Conservation (phyloP, 306 rosid genomes). For the Gleditsia sinensis region DNA sequence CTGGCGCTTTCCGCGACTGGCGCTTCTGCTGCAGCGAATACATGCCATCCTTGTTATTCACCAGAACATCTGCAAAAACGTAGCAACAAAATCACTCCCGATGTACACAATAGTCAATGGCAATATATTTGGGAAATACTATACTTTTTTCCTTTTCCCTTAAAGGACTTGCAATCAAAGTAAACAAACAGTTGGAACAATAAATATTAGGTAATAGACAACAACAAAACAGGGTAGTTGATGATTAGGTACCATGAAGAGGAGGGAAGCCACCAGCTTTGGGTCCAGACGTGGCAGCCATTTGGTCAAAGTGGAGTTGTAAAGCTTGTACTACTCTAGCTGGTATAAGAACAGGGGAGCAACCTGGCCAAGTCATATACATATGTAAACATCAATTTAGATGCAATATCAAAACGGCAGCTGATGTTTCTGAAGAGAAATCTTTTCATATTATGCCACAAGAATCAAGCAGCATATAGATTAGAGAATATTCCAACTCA, state of each 20-base stretch:
- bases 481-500: conserved; percentile 20
- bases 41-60: conserved; percentile 40
- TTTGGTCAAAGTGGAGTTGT: conserved; percentile 76
- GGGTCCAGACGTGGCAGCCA: conserved; percentile 52
- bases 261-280: conserved; percentile 46
- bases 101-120: not conserved
- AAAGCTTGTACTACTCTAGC: conserved; percentile 92
- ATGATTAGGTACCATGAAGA: conserved; percentile 48
- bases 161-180: conserved; percentile 34
- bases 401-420: too few relatives aligned
- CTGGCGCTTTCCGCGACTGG: conserved; percentile 22
- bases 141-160: too few relatives aligned
- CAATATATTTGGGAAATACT: too few relatives aligned
- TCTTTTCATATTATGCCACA: not conserved
- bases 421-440: not conserved
- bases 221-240: not conserved
- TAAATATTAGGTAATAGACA: not conserved
- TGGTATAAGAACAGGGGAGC: conserved; percentile 81
- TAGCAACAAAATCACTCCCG: too few relatives aligned
- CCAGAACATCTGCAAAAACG: conserved; percentile 41
- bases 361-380: too few relatives aligned
- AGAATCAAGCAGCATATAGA: conserved; percentile 8
- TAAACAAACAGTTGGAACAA: not conserved
- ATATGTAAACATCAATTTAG: too few relatives aligned
- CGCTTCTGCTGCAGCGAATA: conserved; percentile 51